These are phyloP conservation scores for Phymatotrichopsis omnivora DNA, from an alignment of 2,329 filamentous ascomycete genomes.

Conservation along the genomic window DNA sequence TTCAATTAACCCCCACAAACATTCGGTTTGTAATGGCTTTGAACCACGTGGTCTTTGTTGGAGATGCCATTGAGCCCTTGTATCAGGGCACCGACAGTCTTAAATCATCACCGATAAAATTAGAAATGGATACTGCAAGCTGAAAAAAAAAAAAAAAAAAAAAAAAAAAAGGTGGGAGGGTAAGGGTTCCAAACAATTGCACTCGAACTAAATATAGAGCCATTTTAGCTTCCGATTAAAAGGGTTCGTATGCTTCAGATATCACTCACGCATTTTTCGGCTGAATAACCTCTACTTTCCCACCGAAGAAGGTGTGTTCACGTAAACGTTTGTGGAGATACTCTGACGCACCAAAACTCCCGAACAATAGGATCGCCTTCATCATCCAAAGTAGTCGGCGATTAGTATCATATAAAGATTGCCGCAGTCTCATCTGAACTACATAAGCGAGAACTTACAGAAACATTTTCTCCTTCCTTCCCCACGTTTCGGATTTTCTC, in stretches of 20 bases:
- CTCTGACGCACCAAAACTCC: conserved; percentile 22
- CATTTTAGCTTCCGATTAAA: neutral
- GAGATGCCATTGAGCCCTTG: too few relatives aligned
- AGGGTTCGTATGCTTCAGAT: neutral
- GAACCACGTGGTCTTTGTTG: too few relatives aligned
- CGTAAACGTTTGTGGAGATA: conserved; percentile 16
- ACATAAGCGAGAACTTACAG: conserved; percentile 11
- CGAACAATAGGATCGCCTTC: conserved; percentile 22
- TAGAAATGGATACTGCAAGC: too few relatives aligned
- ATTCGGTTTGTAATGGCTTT: too few relatives aligned
- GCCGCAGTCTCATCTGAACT: neutral
- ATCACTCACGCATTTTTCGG: conserved; percentile 14
- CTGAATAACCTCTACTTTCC: conserved; percentile 10
- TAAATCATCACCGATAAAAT: too few relatives aligned
- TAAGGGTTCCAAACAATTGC: conserved; percentile 18
- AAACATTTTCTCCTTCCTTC: conserved; percentile 14
- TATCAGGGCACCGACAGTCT: too few relatives aligned
- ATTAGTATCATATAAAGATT: conserved; percentile 4
- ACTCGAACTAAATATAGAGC: conserved; percentile 14
- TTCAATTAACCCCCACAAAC: too few relatives aligned
- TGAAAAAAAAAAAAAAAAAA: too few relatives aligned
- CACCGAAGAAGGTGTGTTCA: too few relatives aligned
- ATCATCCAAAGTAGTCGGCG: too few relatives aligned
- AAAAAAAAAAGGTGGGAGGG: too few relatives aligned
- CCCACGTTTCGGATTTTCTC: conserved; percentile 29